Conservation (phyloP, 371 early-diverging fungal genomes). For the Mortierella sp. region DNA sequence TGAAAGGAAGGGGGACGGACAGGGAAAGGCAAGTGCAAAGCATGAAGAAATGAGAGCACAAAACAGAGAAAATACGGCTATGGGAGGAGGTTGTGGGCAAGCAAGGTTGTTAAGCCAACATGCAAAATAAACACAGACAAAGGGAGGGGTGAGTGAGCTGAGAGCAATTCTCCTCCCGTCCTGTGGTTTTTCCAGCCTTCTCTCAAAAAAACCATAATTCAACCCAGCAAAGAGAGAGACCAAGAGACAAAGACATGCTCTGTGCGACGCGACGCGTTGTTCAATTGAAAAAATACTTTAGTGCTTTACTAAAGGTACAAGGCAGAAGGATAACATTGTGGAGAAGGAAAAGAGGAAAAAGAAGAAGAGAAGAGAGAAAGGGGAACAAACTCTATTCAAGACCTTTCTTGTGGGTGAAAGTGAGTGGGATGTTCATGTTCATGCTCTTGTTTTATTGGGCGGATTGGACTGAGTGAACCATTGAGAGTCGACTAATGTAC, state of each 20-base stretch:
- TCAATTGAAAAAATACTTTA: background rate
- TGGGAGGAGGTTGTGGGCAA: no score
- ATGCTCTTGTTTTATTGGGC: background rate
- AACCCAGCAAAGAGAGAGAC: background rate
- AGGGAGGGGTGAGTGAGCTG: background rate
- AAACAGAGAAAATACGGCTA: background rate
- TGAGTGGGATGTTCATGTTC: background rate
- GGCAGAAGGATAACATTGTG: background rate
- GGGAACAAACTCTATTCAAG: background rate
- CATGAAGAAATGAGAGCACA: background rate
- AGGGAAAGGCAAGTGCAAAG: background rate
- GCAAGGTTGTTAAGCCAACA: background rate
- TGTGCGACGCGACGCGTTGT: slow-evolving; percentile 22
- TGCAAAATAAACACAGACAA: background rate
- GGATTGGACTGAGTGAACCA: background rate
- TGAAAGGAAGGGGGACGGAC: background rate
- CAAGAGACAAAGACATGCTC: slow-evolving; percentile 13
- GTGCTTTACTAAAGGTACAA: background rate
- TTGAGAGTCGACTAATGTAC: slow-evolving; percentile 5
- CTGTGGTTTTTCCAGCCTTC: background rate
- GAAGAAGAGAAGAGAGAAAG: background rate
- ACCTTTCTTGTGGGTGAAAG: background rate
- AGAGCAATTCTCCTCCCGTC: background rate
- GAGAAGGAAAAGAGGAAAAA: background rate
- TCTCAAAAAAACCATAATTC: background rate